These are phyloP conservation scores for Zymoseptoria pseudotritici DNA, from an alignment of 2,329 filamentous ascomycete species.

Conservation along the genomic window DNA sequence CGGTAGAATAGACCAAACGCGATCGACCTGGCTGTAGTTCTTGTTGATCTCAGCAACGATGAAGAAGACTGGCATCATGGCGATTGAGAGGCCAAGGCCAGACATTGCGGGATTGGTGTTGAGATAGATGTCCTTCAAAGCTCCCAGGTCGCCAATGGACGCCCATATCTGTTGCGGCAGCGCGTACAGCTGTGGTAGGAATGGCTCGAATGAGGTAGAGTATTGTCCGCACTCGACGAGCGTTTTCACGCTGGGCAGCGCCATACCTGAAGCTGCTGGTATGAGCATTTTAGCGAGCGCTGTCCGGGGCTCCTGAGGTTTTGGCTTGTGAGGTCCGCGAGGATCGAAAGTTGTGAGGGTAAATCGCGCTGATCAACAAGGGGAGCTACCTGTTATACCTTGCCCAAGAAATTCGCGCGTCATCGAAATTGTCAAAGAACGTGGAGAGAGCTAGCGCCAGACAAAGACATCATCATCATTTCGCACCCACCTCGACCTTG, in stretches of 20 bases:
- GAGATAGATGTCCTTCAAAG: slow-evolving; percentile 64
- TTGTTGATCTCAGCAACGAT: slow-evolving; percentile 74
- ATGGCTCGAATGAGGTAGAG: slow-evolving; percentile 66
- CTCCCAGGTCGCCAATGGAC: slow-evolving; percentile 52
- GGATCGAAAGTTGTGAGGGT: background rate
- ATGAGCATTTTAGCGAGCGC: background rate
- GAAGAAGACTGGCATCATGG: slow-evolving; percentile 65
- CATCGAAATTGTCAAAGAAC: background rate
- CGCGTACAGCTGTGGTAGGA: slow-evolving; percentile 55
- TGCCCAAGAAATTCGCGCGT: background rate
- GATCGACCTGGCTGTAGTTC: slow-evolving; percentile 96
- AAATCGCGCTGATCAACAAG: background rate
- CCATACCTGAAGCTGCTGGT: slow-evolving; percentile 4
- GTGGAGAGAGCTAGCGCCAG: background rate
- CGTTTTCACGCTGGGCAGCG: slow-evolving; percentile 59
- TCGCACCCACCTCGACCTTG: background rate
- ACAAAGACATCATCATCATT: background rate
- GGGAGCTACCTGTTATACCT: background rate
- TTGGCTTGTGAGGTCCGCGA: background rate
- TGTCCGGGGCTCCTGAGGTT: background rate
- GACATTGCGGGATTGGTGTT: slow-evolving; percentile 80
- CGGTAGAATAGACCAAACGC: slow-evolving; percentile 84
- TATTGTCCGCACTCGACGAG: slow-evolving; percentile 72
- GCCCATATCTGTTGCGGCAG: slow-evolving; percentile 43
- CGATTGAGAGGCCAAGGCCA: slow-evolving; percentile 63